phyloP scores from a whole-genome alignment of 2,329 filamentous ascomycete species.

The Alternaria tenuissima region DNA sequence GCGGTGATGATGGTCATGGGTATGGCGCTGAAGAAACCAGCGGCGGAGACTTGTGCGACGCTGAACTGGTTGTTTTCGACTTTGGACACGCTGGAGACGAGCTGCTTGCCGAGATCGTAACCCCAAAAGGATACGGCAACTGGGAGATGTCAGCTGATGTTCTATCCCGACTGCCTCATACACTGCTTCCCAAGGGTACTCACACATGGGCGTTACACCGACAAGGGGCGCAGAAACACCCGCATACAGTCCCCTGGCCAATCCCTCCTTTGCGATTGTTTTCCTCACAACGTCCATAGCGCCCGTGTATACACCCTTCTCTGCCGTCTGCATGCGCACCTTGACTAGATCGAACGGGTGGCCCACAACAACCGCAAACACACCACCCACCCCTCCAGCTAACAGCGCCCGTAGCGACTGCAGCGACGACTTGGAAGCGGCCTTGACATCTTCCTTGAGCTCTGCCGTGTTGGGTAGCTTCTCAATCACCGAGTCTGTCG shows the following conservation, averaged over 20 bases:
- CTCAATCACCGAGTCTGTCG: conserved; percentile 35
- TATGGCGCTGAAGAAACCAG: conserved; percentile 93
- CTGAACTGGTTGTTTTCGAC: conserved; percentile 75
- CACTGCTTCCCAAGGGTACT: conserved; percentile 52
- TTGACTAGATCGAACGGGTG: conserved; percentile 99
- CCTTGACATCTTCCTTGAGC: conserved; percentile 62
- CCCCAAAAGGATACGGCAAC: conserved; percentile 78
- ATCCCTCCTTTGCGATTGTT: conserved; percentile 85
- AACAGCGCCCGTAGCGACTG: conserved; percentile 80
- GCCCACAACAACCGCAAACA: conserved; percentile 91
- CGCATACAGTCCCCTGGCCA: conserved; percentile 85
- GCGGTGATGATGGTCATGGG: conserved; percentile 99
- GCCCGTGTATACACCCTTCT: conserved; percentile 88
- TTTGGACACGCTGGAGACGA: conserved; percentile 75
- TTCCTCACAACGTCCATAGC: conserved; percentile 92
- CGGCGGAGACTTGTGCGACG: conserved; percentile 86
- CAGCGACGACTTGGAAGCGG: conserved; percentile 62
- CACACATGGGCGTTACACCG: conserved; percentile 98
- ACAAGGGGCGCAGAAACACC: conserved; percentile 94
- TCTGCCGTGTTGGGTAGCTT: conserved; percentile 52
- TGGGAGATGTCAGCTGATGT: conserved; percentile 37
- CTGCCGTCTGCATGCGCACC: conserved; percentile 94
- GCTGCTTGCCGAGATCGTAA: conserved; percentile 92
- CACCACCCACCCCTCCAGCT: conserved; percentile 89
- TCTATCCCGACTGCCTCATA: not conserved